These are phyloP conservation scores for Hysterangium stoloniferum DNA, from an alignment of 768 basidiomycete genomes.

Conservation along the genomic window DNA sequence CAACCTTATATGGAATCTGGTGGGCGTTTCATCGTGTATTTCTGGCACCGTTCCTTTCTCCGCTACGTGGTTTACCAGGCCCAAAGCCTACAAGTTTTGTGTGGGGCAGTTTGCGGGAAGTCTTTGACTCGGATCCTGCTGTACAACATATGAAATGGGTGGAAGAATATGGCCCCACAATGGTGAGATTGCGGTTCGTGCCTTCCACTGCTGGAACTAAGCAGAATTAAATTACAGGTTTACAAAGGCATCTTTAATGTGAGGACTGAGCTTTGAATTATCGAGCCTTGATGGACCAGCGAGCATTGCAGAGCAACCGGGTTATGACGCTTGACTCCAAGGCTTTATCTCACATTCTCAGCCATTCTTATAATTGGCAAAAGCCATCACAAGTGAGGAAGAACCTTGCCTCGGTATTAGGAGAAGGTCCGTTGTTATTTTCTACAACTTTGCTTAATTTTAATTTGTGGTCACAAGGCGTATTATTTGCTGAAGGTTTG, in stretches of 20 bases:
- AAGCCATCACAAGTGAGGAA: slow-evolving; percentile 40
- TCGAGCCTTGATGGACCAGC: neutral
- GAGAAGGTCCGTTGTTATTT: slow-evolving; percentile 14
- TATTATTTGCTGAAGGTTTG: slow-evolving; percentile 37
- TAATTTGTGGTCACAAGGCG: slow-evolving; percentile 26
- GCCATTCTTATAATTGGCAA: slow-evolving; percentile 46
- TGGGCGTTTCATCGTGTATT: slow-evolving; percentile 10
- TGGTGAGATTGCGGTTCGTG: slow-evolving; percentile 16
- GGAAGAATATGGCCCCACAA: slow-evolving; percentile 37
- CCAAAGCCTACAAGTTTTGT: slow-evolving; percentile 38
- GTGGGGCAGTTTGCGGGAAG: slow-evolving; percentile 41
- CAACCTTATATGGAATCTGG: neutral
- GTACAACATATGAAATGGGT: slow-evolving; percentile 40
- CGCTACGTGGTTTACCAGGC: slow-evolving; percentile 42
- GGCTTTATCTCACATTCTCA: slow-evolving; percentile 57
- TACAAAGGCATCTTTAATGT: neutral
- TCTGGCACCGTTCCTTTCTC: slow-evolving; percentile 30
- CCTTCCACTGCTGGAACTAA: neutral
- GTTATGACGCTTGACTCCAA: slow-evolving; percentile 54
- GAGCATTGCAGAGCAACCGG: slow-evolving; percentile 24
- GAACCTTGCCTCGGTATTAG: slow-evolving; percentile 34
- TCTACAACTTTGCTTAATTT: neutral
- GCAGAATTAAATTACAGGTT: neutral
- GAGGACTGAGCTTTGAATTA: neutral
- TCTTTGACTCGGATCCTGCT: slow-evolving; percentile 32